These are phyloP conservation scores for Rhodotorula babjevae DNA, from an alignment of 768 basidiomycete genomes.

Conservation along the genomic window DNA sequence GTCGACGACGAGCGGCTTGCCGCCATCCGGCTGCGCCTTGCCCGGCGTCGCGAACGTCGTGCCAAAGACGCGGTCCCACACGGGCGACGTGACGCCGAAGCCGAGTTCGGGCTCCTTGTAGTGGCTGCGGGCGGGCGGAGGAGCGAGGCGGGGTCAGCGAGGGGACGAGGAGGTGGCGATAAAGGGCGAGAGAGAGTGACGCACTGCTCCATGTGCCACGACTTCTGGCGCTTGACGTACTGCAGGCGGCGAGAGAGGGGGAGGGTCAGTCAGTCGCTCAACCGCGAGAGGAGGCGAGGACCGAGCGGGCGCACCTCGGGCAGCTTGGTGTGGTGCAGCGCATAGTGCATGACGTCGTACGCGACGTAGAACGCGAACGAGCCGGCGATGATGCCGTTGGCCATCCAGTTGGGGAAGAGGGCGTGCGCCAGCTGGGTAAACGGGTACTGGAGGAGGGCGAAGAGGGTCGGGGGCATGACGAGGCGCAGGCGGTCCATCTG, in stretches of 20 bases:
- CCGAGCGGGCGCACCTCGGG: not conserved
- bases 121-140: no score
- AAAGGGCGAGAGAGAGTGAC: slow-evolving; percentile 49
- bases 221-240: slow-evolving; percentile 91
- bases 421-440: slow-evolving; percentile 78
- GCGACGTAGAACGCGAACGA: slow-evolving; percentile 54
- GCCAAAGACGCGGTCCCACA: slow-evolving; percentile 83
- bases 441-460: slow-evolving; percentile 68
- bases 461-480: slow-evolving; percentile 92
- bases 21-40: not conserved
- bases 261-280: slow-evolving; percentile 66
- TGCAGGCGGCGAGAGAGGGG: slow-evolving; percentile 79
- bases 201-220: slow-evolving; percentile 94
- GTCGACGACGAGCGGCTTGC: no score
- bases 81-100: slow-evolving; percentile 41
- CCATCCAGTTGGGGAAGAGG: slow-evolving; percentile 74
- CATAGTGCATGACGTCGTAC: slow-evolving; percentile 45
- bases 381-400: slow-evolving; percentile 88
- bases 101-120: slow-evolving; percentile 33
- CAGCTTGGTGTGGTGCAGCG: slow-evolving; percentile 37
- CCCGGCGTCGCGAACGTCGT: slow-evolving; percentile 13
- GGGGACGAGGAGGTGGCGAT: slow-evolving; percentile 52
- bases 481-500: slow-evolving; percentile 61
- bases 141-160: not conserved
- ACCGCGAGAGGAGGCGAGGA: slow-evolving; percentile 14